Base-by-base conservation (phyloP, 2,329 filamentous ascomycete genomes). In the Ceratocystis alfenasii region DNA sequence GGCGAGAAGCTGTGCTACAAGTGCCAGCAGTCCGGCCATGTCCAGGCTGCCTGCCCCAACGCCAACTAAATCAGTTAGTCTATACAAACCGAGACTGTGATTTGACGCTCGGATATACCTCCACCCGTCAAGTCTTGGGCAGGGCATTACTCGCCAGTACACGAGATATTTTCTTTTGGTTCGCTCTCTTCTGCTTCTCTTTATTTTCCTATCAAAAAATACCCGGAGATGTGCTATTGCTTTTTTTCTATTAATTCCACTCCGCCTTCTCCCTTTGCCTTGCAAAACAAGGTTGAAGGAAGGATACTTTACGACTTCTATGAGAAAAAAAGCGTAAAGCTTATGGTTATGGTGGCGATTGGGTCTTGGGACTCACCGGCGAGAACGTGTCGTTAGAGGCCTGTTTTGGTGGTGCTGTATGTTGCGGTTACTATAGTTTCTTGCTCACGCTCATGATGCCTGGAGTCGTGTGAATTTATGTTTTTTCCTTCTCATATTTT, bases 1-100 rank as follows among this genome's bases (percentile, higher is more conserved):
- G 83, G 85, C 71, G 93, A 97, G 84, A 93, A 95, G 77, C 91
- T 96, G 76, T 99, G 94, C 87, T 99, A 99, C 85, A 95, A 95
- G 83, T 97, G 84, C 83, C 83, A 87, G 78, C 83, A 86, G 78
- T 75, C 81, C 71, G 92, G 93, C 72, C 93, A 96, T 80, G 88
- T 97, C 76, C 93, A 96, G 85, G 86, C 89, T 72, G 85, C 89
- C 73, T 99, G 94, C 87, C 90, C 93, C 74, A 91, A 46, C 57
- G 25, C 88, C 82, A 89, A 88, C 76, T 81, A 81, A 78, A 72
- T 69, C 17, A 4, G 22, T 41, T 41, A 8, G 36, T 41, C 12
- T 41, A 15, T 41, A 41, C 36, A 41, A 12, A 41, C 10, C 3
- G 10, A 41, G 36, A 41, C 36, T 41, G 36, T 41, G 36, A 41